phyloP scores from a whole-genome alignment of 306 rosid species.

The Cicer yamashitae region DNA sequence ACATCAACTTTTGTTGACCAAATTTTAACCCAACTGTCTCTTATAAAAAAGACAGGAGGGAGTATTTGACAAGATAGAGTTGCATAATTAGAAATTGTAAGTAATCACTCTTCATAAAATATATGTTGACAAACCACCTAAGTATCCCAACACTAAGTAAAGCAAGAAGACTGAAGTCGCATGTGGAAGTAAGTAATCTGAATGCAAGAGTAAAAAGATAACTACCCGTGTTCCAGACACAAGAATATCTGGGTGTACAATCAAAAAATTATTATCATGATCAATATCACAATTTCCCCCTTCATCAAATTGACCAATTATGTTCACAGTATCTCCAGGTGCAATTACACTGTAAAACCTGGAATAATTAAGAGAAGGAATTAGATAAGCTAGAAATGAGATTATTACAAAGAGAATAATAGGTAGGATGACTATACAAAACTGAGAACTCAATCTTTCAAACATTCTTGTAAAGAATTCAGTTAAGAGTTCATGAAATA shows the following conservation, averaged over 20 bases:
- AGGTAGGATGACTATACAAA: constrained; percentile 27
- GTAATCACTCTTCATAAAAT: constrained; percentile 15
- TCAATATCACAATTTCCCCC: constrained; percentile 73
- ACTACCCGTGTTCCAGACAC: constrained; percentile 92
- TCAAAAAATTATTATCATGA: constrained; percentile 69
- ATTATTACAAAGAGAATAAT: constrained; percentile 29
- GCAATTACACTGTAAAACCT: constrained; percentile 79
- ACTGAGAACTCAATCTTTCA: constrained; percentile 31
- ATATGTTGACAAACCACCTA: constrained; percentile 31
- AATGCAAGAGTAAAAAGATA: constrained; percentile 38
- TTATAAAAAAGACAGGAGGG: too few species aligned
- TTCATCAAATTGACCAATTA: constrained; percentile 82
- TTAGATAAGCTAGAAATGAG: constrained; percentile 41
- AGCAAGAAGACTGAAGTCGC: constrained; percentile 21
- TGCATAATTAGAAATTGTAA: constrained; percentile 15
- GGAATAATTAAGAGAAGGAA: constrained; percentile 42
- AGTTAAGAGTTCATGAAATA: not conserved
- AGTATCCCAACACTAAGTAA: constrained; percentile 29
- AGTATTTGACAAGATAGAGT: not conserved
- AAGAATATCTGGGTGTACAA: constrained; percentile 81
- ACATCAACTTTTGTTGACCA: too few species aligned
- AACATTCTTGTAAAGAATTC: constrained; percentile 14
- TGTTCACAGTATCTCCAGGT: constrained; percentile 88
- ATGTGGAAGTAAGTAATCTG: constrained; percentile 23
- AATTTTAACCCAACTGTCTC: too few species aligned